phyloP scores from a whole-genome alignment of 208 protist genomes.

The Sergeia podlipaevii region DNA sequence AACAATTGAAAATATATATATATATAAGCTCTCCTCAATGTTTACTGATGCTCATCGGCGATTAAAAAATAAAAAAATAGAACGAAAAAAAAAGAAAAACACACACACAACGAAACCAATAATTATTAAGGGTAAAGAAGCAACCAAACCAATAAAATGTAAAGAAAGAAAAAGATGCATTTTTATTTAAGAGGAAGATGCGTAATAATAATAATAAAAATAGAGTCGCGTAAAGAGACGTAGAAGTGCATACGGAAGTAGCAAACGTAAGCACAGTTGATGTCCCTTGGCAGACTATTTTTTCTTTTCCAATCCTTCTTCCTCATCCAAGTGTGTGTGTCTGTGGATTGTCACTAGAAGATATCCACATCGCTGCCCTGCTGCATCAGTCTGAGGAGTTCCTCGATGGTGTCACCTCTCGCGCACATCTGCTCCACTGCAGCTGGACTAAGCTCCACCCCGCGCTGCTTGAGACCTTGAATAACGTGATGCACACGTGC shows the following conservation, averaged over 20 bases:
- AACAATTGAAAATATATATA: too few relatives aligned
- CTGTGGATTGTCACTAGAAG: constrained; percentile 30
- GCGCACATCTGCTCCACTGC: constrained; percentile 89
- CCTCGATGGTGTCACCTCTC: constrained; percentile 71
- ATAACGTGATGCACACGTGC: constrained; percentile 11
- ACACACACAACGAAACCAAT: neutral
- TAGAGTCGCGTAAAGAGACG: neutral
- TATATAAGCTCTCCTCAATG: neutral
- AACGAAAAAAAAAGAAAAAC: constrained; percentile 7
- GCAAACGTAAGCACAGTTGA: too few relatives aligned
- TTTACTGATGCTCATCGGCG: neutral
- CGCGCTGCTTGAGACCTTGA: neutral
- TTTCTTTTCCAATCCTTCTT: neutral
- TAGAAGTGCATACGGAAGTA: neutral
- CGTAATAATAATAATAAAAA: constrained; percentile 2
- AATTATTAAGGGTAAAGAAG: neutral
- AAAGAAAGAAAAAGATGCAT: neutral
- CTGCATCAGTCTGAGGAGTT: constrained; percentile 46
- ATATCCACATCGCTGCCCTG: constrained; percentile 48
- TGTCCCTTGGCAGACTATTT: too few relatives aligned
- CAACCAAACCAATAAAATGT: constrained; percentile 5
- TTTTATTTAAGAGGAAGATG: neutral
- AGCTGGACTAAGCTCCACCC: constrained; percentile 57
- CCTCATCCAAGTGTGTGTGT: neutral
- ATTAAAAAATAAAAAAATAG: constrained; percentile 6